Conservation (phyloP, 2,329 filamentous ascomycete genomes). For the Ophioceras dolichostomum region DNA sequence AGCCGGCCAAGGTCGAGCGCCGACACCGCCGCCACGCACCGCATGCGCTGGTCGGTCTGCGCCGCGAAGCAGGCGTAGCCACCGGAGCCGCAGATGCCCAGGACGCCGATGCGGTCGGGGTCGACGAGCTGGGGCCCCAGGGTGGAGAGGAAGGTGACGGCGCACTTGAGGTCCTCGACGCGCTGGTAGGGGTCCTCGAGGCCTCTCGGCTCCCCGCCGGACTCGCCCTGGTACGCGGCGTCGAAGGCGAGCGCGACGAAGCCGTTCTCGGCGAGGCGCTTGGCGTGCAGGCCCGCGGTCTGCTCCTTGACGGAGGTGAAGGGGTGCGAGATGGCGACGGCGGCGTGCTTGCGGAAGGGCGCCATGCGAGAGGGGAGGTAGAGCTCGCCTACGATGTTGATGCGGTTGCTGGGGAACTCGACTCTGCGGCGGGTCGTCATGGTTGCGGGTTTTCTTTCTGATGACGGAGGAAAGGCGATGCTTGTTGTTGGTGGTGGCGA, state of each 20-base stretch:
- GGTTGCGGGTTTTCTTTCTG: background rate
- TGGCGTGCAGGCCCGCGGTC: constrained; percentile 19
- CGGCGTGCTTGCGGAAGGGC: constrained; percentile 2
- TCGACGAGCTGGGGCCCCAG: constrained; percentile 14
- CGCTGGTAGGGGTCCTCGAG: constrained; percentile 25
- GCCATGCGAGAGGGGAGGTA: background rate
- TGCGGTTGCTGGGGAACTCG: background rate
- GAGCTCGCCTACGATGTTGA: constrained; percentile 1
- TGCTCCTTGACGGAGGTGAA: constrained; percentile 23
- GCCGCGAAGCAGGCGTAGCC: constrained; percentile 22
- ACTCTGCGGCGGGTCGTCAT: background rate
- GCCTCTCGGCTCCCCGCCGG: constrained; percentile 18
- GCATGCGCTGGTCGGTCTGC: constrained; percentile 23
- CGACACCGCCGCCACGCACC: constrained; percentile 20
- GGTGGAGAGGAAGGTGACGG: constrained; percentile 19
- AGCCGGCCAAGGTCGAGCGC: constrained; percentile 17
- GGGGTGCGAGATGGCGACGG: constrained; percentile 19
- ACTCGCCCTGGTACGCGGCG: constrained; percentile 23
- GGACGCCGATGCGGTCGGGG: constrained; percentile 19
- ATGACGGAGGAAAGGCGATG: no score
- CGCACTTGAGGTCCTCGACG: constrained; percentile 21
- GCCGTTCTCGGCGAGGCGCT: constrained; percentile 15
- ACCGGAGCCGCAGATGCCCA: constrained; percentile 25
- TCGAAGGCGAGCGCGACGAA: constrained; percentile 23
- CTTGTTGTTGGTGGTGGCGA: no score